Conservation (phyloP, 352 stramenopile genomes). For the Phytophthora constricta region DNA sequence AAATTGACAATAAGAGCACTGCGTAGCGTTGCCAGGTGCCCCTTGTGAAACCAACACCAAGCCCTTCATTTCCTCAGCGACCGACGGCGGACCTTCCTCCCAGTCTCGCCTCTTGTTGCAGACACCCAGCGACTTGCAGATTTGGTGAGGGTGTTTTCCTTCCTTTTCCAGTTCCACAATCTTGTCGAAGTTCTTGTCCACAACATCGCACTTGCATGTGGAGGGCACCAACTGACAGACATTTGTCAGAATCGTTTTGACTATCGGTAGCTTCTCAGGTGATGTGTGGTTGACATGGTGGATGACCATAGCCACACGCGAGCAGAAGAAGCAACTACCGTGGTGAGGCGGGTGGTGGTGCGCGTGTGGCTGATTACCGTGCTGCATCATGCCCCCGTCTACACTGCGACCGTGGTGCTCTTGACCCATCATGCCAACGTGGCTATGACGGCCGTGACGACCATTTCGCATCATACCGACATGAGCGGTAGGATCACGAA, state of each 20-base stretch:
- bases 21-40: constrained; percentile 44
- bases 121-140: constrained; percentile 58
- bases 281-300: constrained; percentile 50
- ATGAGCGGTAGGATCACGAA: constrained; percentile 18
- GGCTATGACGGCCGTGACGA: constrained; percentile 24
- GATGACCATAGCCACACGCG: constrained; percentile 48
- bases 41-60: constrained; percentile 35
- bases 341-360: constrained; percentile 18
- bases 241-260: constrained; percentile 56
- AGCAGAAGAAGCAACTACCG: constrained; percentile 63
- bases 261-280: constrained; percentile 49
- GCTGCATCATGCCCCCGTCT: constrained; percentile 10
- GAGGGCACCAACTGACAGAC: constrained; percentile 54
- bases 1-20: constrained; percentile 72
- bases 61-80: constrained; percentile 41
- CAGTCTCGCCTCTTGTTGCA: constrained; percentile 39
- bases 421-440: constrained; percentile 25
- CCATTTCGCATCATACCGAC: constrained; percentile 39
- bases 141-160: constrained; percentile 53
- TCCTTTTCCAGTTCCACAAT: constrained; percentile 67
- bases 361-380: background rate
- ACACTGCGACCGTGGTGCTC: background rate
- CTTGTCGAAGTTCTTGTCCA: constrained; percentile 67
- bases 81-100: constrained; percentile 19
- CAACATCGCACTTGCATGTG: constrained; percentile 55